These are phyloP conservation scores for Scutellaria baicalensis DNA, from an alignment of 257 asterid genomes.

Conservation along the genomic window DNA sequence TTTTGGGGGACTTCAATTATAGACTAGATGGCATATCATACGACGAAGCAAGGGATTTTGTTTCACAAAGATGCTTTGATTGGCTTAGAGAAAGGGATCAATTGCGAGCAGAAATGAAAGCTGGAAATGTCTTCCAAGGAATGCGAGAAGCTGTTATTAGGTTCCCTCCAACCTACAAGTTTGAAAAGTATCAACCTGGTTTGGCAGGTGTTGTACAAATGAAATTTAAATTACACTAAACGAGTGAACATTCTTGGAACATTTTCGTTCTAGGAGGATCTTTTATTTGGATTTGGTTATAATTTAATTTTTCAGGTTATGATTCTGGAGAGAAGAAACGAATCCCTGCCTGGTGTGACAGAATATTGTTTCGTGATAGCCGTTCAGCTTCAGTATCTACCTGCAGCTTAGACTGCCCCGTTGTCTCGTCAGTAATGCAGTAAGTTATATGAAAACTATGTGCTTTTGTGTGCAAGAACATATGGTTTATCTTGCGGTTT, in stretches of 20 bases:
- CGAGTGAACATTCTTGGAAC: background rate
- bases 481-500: background rate
- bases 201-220: constrained; percentile 60
- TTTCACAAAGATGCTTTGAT: constrained; percentile 93
- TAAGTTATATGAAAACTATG: constrained; percentile 36
- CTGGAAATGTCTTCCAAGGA: constrained; percentile 96
- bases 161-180: constrained; percentile 97
- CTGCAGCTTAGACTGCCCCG: constrained; percentile 92
- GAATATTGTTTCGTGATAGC: constrained; percentile 85
- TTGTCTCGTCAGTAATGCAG: constrained; percentile 69
- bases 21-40: constrained; percentile 87
- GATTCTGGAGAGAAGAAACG: constrained; percentile 99
- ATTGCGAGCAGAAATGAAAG: constrained; percentile 78
- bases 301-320: constrained; percentile 51
- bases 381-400: constrained; percentile 57
- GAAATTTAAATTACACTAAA: background rate
- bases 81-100: constrained; percentile 97
- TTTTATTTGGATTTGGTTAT: constrained; percentile 15
- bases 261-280: constrained; percentile 5
- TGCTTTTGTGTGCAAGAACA: background rate
- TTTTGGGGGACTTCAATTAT: constrained; percentile 94
- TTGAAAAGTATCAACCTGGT: constrained; percentile 87
- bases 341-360: constrained; percentile 99
- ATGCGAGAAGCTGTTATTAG: constrained; percentile 90
- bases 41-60: constrained; percentile 94